Evolutionary conservation across 2,329 filamentous ascomycete genomes (phyloP).

Genomic region (Camptophora hylomeconis): DNA sequence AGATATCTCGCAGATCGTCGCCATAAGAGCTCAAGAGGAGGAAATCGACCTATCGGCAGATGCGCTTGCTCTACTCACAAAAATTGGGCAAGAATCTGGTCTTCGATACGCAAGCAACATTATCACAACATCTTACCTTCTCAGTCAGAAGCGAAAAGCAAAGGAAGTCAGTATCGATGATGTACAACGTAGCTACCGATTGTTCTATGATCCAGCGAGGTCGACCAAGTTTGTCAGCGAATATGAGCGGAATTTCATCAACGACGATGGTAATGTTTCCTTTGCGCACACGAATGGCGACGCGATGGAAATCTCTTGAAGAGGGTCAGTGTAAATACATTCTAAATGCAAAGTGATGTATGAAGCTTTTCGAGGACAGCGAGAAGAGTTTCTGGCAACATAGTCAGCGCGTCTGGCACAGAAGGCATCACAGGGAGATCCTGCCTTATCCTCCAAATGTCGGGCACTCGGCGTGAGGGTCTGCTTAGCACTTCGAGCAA

Average conservation of each 20-base stretch:
- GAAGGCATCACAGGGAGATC: no score
- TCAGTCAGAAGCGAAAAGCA: conserved; percentile 71
- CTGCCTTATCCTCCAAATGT: no score
- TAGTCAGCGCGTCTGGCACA: no score
- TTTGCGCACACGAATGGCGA: conserved; percentile 50
- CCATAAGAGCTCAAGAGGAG: conserved; percentile 87
- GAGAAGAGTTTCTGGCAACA: no score
- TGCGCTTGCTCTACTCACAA: conserved; percentile 82
- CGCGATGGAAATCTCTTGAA: conserved; percentile 55
- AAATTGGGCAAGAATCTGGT: conserved; percentile 86
- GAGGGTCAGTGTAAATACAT: neutral
- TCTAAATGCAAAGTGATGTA: no score
- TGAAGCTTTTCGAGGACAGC: no score
- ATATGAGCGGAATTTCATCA: conserved; percentile 86
- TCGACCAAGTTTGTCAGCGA: conserved; percentile 85
- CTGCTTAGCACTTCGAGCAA: no score
- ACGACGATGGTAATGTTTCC: conserved; percentile 67
- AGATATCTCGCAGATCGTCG: conserved; percentile 83
- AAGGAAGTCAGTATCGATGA: conserved; percentile 77
- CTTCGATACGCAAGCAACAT: conserved; percentile 95
- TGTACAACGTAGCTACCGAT: conserved; percentile 80
- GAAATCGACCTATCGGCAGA: conserved; percentile 86
- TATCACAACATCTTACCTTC: conserved; percentile 83
- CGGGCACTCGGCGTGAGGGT: no score
- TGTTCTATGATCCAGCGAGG: conserved; percentile 82